Evolutionary conservation across 2,329 filamentous ascomycete genomes (phyloP), one percentile per base, ranked within the genome.

Genomic region (Lecanicillium sp.): DNA sequence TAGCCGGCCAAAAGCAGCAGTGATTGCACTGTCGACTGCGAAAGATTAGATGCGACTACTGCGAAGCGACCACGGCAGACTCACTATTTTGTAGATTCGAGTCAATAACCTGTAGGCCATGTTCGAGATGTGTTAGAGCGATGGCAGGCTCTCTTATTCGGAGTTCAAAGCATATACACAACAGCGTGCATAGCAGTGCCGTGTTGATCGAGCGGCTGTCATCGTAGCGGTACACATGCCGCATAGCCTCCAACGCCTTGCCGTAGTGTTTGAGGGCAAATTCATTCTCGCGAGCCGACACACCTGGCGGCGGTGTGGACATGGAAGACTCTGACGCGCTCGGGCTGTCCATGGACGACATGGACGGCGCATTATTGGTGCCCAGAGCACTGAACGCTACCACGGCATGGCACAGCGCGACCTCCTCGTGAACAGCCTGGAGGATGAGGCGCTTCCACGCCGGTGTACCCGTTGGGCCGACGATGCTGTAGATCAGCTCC

Each of bases 141-240:
- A 33, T 29, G 2, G 25, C 33, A 2, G 39, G 29, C 10, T 43
- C 33, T 11, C 34, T 35, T 20, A 45, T 46, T 8, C 41, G 37
- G n/a, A 48, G 27, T 36, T 48, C 44, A 17, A 46, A 46, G 29
- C 40, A 48, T 12, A 48, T 44, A 22, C 39, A 48, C 8, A 48
- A 18, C 17, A 46, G 29, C 12, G 44, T 37, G 22, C 42, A 46
- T 10, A 46, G 36, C 8, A 46, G 33, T 11, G 40, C 38, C 13
- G 40, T 40, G 31, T 43, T 46, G 11, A 43, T 33, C 17, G 39
- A 43, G 2, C 37, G 27, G 34, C 33, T 31, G 10, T 43, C 29
- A 19, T 39, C 33, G 18, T 39, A 31, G 7, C 22, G 19, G 13
- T 40, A 33, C n/a, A 46, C 36, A 19, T 42, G 32, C 17, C 31